These are phyloP conservation scores for Kodamaea restingae DNA, from an alignment of 805 yeast species.

Conservation along the genomic window DNA sequence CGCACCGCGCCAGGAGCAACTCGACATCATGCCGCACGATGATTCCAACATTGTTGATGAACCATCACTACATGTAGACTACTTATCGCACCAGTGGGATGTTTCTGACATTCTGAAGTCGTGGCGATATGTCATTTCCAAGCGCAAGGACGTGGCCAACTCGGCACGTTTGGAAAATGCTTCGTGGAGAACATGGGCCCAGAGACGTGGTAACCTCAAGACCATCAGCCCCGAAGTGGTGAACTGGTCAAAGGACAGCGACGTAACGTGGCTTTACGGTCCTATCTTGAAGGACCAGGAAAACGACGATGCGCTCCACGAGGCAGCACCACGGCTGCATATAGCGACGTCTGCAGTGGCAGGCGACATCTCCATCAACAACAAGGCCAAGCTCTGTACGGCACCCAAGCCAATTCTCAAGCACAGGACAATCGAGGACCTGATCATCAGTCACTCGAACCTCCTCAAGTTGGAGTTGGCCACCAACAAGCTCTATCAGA, in stretches of 20 bases:
- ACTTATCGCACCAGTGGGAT: conserved; percentile 93
- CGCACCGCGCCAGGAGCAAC: conserved; percentile 11
- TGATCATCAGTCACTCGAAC: conserved; percentile 61
- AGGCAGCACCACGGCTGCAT: conserved; percentile 2
- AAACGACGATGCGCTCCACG: conserved; percentile 9
- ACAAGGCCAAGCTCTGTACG: conserved; percentile 17
- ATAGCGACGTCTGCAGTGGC: conserved; percentile 44
- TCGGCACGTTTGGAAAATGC: conserved; percentile 66
- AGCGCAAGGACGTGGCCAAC: conserved; percentile 76
- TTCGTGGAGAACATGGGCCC: conserved; percentile 95
- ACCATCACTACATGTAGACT: conserved; percentile 91
- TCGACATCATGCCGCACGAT: conserved; percentile 62
- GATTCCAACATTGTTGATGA: conserved; percentile 76
- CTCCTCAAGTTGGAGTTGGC: conserved; percentile 40
- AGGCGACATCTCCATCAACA: conserved; percentile 42
- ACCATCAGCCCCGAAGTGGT: conserved; percentile 81
- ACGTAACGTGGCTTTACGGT: conserved; percentile 97
- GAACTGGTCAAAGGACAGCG: conserved; percentile 96
- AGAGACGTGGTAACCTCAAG: conserved; percentile 57
- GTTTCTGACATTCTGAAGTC: conserved; percentile 89
- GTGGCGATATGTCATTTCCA: conserved; percentile 87
- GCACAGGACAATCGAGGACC: conserved; percentile 79
- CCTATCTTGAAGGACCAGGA: conserved; percentile 56
- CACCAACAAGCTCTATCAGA: conserved; percentile 31
- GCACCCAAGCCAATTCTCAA: conserved; percentile 80